Percentiles rank a stretch among this genome's conserved stretches.
These are phyloP conservation scores for Umbelopsis sp. DNA, from an alignment of 371 early-diverging fungal genomes.

Conservation along the genomic window DNA sequence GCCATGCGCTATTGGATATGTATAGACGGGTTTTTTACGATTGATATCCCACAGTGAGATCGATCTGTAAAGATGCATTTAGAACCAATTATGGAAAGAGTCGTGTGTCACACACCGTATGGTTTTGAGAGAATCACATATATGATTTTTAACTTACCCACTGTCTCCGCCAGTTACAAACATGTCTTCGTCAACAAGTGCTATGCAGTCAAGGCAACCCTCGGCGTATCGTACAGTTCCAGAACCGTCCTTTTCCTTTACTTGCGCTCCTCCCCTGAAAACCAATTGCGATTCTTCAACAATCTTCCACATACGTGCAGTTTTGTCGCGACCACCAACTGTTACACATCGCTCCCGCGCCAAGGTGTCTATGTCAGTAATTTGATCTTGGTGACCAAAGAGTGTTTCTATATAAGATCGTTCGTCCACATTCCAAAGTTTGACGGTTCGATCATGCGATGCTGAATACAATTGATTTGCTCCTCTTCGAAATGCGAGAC, in stretches of 20 bases:
- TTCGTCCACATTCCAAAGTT: slow-evolving; percentile 95
- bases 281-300: slow-evolving; percentile 92
- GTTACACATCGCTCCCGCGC: slow-evolving; percentile 90
- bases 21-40: slow-evolving; percentile 90
- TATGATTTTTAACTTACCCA: slow-evolving; percentile 52
- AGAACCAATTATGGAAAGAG: slow-evolving; percentile 24
- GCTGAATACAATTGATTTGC: slow-evolving; percentile 89
- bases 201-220: slow-evolving; percentile 84
- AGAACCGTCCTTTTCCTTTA: slow-evolving; percentile 40
- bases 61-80: slow-evolving; percentile 44
- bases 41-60: slow-evolving; percentile 90
- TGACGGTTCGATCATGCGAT: slow-evolving; percentile 92
- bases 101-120: neutral
- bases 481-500: slow-evolving; percentile 86
- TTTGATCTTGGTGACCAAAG: slow-evolving; percentile 96
- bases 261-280: slow-evolving; percentile 82
- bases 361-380: slow-evolving; percentile 79
- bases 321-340: slow-evolving; percentile 91
- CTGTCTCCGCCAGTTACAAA: slow-evolving; percentile 92
- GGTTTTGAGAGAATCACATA: neutral
- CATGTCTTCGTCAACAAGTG: slow-evolving; percentile 88
- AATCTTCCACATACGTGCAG: slow-evolving; percentile 94
- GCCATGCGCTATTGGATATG: slow-evolving; percentile 81
- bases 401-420: slow-evolving; percentile 93
- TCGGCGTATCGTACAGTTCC: slow-evolving; percentile 53